Percentiles rank a stretch among this genome's conserved stretches.
Conservation (phyloP, 805 yeast genomes). For the Wilhelminamyces savonicus region DNA sequence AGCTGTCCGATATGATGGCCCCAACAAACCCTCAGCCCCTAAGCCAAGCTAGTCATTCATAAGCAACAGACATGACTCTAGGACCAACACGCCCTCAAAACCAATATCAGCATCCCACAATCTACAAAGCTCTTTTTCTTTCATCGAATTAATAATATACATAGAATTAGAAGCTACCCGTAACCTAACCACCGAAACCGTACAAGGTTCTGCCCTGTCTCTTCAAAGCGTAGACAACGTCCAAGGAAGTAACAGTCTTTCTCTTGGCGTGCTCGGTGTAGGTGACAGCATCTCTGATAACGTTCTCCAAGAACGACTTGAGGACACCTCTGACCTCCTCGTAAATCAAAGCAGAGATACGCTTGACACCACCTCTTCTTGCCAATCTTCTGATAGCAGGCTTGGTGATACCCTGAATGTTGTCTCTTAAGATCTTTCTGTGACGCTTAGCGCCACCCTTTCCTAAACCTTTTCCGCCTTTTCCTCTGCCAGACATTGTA, state of each 20-base stretch:
- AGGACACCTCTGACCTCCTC: conserved; percentile 98
- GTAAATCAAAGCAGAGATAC: conserved; percentile 97
- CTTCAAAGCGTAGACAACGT: conserved; percentile 98
- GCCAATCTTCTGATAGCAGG: conserved; percentile 99
- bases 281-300: conserved; percentile 98
- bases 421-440: conserved; percentile 98
- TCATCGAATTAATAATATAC: too few relatives aligned
- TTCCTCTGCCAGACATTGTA: conserved; percentile 97
- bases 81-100: too few relatives aligned
- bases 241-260: conserved; percentile 98
- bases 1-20: too few relatives aligned
- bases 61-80: too few relatives aligned
- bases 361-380: conserved; percentile 99
- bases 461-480: conserved; percentile 99
- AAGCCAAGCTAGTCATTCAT: too few relatives aligned
- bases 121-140: too few relatives aligned
- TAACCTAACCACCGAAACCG: conserved; percentile 94
- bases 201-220: conserved; percentile 99
- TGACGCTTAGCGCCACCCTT: conserved; percentile 99
- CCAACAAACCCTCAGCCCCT: too few relatives aligned
- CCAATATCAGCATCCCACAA: too few relatives aligned
- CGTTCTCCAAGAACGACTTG: conserved; percentile 92
- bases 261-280: conserved; percentile 99
- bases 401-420: conserved; percentile 99
- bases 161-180: too few relatives aligned